These are phyloP conservation scores for Scutellaria minor DNA, from an alignment of 257 asterid species.

Conservation along the genomic window DNA sequence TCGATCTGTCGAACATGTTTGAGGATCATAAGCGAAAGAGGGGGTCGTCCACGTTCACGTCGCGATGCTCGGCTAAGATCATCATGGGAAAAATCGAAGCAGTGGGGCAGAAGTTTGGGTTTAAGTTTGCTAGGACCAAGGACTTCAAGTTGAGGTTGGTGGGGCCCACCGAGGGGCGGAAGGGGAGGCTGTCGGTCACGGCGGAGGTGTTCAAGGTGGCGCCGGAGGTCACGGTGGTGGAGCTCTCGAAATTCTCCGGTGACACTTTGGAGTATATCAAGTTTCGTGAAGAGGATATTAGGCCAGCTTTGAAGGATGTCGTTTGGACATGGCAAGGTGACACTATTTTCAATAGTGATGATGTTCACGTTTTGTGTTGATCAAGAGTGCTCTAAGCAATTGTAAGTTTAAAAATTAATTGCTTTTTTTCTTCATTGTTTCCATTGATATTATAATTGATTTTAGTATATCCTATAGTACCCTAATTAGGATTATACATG, in stretches of 20 bases:
- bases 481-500: no score
- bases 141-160: conserved; percentile 47
- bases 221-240: conserved; percentile 69
- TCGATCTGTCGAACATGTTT: conserved; percentile 61
- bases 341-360: background rate
- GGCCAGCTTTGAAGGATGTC: conserved; percentile 67
- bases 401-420: no score
- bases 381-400: conserved; percentile 22
- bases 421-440: no score
- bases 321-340: conserved; percentile 68
- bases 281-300: conserved; percentile 61
- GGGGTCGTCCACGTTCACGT: conserved; percentile 51
- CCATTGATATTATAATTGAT: no score
- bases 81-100: conserved; percentile 44
- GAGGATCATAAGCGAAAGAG: conserved; percentile 47
- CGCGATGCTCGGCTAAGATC: conserved; percentile 44
- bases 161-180: conserved; percentile 55
- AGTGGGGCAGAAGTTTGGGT: conserved; percentile 50
- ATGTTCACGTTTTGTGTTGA: conserved; percentile 4
- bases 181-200: conserved; percentile 52
- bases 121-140: conserved; percentile 44
- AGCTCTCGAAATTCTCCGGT: conserved; percentile 64
- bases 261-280: conserved; percentile 64
- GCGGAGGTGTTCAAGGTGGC: conserved; percentile 71
- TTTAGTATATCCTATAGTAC: no score